Evolutionary conservation across 1,139 yeast genomes (phyloP).

Genomic region (Pichia sp.): DNA sequence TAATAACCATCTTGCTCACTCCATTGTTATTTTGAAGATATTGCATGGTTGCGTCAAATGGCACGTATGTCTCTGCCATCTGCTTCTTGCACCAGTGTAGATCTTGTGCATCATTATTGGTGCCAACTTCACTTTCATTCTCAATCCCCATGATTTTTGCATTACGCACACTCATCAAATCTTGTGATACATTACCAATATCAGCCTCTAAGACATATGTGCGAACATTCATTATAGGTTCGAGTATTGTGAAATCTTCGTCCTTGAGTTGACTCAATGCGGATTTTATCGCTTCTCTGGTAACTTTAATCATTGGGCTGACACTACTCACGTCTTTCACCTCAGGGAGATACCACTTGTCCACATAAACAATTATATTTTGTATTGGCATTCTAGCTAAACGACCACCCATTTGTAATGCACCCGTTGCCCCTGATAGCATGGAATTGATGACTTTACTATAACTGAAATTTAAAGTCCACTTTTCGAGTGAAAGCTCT

Average conservation of each 20-base stretch:
- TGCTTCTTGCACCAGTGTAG: slow-evolving; percentile 46
- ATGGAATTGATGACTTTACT: slow-evolving; percentile 52
- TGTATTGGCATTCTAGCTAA: slow-evolving; percentile 60
- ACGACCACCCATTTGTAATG: slow-evolving; percentile 79
- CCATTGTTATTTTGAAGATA: slow-evolving; percentile 24
- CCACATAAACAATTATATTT: slow-evolving; percentile 52
- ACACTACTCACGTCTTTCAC: slow-evolving; percentile 40
- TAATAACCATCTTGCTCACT: slow-evolving; percentile 48
- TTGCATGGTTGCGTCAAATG: slow-evolving; percentile 48
- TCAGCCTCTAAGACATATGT: slow-evolving; percentile 67
- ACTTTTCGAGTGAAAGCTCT: slow-evolving; percentile 32
- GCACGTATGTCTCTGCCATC: slow-evolving; percentile 51
- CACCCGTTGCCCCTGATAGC: slow-evolving; percentile 61
- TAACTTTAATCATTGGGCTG: slow-evolving; percentile 40
- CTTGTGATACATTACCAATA: slow-evolving; percentile 82
- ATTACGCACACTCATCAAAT: slow-evolving; percentile 62
- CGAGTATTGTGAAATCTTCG: slow-evolving; percentile 53
- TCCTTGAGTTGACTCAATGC: slow-evolving; percentile 33
- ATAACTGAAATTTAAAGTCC: slow-evolving; percentile 48
- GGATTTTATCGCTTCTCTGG: slow-evolving; percentile 42
- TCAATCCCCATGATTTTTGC: slow-evolving; percentile 66
- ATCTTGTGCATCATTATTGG: slow-evolving; percentile 33
- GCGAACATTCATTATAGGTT: slow-evolving; percentile 82
- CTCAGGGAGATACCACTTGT: slow-evolving; percentile 48
- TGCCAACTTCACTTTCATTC: slow-evolving; percentile 33